Evolutionary conservation across 2,329 filamentous ascomycete genomes (phyloP), one percentile per base, ranked within the genome.

Genomic region (Pestalotiopsis sp.): DNA sequence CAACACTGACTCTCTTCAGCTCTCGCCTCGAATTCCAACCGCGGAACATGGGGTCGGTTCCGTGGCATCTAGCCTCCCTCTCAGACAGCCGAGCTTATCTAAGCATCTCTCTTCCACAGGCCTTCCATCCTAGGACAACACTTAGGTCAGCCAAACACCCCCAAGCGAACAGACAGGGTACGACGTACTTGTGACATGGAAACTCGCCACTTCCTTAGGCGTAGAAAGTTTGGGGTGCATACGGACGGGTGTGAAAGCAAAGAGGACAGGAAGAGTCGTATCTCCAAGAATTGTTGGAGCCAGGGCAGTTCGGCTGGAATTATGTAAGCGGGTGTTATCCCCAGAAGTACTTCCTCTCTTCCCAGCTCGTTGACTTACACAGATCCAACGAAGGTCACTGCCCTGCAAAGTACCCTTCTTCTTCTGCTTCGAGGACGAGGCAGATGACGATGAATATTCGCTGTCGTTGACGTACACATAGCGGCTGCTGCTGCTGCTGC

Each of bases 211-310:
- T 6, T 27, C 17, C 9, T 38, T 39, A 20, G 59, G 3, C 20
- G 31, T 36, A 17, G 61, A 64, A 64, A 14, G n/a, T 41, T 5
- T 13, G 1, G 14, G 39, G 31, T 20, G 17, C 6, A 3, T 14
- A 2, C 7, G 61, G 61, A 13, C 61, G 61, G 5, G 3, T 49
- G 6, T 20, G 13, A 20, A 25, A 64, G 38, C 61, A 64, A 23
- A 64, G 7, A 5, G 61, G 61, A 20, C 61, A 64, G 20, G 20
- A 38, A 9, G 2, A 7, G 12, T 64, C 61, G 38, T 45, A 64
- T 20, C 7, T 41, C 61, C 61, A 59, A 4, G 27, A n/a, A n/a
- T 59, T 66, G 36, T 66, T 66, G 25, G 64, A 66, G 13, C 31
- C 52, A 23, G 64, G 52, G 52, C 36, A 66, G 52, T 66, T 25